Evolutionary conservation across 1,139 yeast genomes (phyloP), one percentile per base, ranked within the genome.

Genomic region (Dujonia santamariae): DNA sequence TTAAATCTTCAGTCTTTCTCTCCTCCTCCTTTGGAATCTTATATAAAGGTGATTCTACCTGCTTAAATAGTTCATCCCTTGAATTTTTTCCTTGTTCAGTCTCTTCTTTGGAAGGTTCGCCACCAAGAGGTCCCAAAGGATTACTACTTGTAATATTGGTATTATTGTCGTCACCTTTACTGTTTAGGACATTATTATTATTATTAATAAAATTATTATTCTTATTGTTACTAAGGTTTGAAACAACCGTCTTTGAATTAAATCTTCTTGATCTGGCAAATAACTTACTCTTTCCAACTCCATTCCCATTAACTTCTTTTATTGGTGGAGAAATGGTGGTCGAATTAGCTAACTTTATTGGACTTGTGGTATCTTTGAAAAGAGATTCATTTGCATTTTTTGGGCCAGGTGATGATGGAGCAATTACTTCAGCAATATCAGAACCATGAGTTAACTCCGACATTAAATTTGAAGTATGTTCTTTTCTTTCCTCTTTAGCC

Each of bases 1-100:
- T 34, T 5, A 40, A 33, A 25, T 43, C 47, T 15, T 39, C 41
- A 24, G 40, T 43, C 5, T 9, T 4, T 5, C 25, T 14, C n/a
- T 22, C 24, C 19, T 30, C 26, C 42, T 50, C 47, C 43, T 51
- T 45, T 32, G 44, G 50, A 24, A 75, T 55, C 17, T 72, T 61
- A 42, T 74, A 77, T 31, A 76, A 55, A 3, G 84, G 84, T 3
- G 72, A 75, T 18, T 77, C 75, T 0, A 67, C 59, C 21, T 65
- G 70, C 38, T 61, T 58, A 1, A 67, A 51, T 13, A 59, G 32
- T 22, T 44, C 30, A 7, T 39, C 45, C 2, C 44, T 19, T n/a
- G 21, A 36, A 7, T 23, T 25, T 3, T 46, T 36, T n/a, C 52
- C 54, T 16, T 51, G 53, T 31, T 56, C 48, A 14, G 49, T 25